phyloP scores from a whole-genome alignment of 495 filamentous ascomycete genomes.

The Astrocystis sublimbata region DNA sequence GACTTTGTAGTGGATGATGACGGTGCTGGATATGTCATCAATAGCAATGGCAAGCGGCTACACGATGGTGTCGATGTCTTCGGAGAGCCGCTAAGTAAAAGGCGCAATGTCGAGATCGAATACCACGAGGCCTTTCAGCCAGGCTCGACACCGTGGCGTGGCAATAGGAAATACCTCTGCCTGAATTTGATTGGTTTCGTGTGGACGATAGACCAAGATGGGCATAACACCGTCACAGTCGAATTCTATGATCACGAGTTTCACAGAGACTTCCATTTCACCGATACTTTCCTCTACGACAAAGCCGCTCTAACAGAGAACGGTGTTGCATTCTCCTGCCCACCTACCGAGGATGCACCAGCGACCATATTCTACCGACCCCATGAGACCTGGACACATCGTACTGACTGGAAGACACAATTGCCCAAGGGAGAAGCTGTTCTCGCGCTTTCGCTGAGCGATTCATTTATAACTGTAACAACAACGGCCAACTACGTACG shows the following conservation, averaged over 20 bases:
- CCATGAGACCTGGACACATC: constrained; percentile 92
- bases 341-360: constrained; percentile 63
- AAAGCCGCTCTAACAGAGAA: constrained; percentile 87
- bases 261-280: constrained; percentile 95
- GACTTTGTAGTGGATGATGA: constrained; percentile 95
- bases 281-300: constrained; percentile 91
- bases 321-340: constrained; percentile 84
- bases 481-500: constrained; percentile 85
- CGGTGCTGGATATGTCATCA: constrained; percentile 84
- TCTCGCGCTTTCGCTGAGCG: constrained; percentile 84
- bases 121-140: constrained; percentile 86
- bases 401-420: constrained; percentile 86
- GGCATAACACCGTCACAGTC: constrained; percentile 91
- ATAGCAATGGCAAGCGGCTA: constrained; percentile 66
- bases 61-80: constrained; percentile 48
- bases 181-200: constrained; percentile 90
- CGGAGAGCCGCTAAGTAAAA: constrained; percentile 43
- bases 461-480: constrained; percentile 84
- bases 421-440: constrained; percentile 80
- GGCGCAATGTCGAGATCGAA: constrained; percentile 60
- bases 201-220: constrained; percentile 96
- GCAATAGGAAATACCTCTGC: constrained; percentile 89
- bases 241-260: constrained; percentile 95
- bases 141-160: constrained; percentile 92
- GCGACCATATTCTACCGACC: constrained; percentile 94